Conservation (phyloP, 176 grass and related monocot genomes). For the Carex cristatella region DNA sequence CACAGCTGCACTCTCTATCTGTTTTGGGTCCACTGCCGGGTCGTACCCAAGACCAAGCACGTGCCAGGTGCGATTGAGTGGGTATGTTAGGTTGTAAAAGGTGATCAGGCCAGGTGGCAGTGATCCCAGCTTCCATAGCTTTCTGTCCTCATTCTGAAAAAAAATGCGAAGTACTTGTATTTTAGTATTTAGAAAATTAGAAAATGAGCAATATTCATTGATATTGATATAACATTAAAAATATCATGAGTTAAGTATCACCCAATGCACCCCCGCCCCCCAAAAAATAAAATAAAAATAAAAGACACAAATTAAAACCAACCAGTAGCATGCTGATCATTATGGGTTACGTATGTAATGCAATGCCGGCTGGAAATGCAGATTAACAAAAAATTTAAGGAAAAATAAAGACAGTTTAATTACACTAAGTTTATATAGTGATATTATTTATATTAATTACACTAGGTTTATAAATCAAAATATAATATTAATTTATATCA, state of each 20-base stretch:
- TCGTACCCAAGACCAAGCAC: constrained; percentile 95
- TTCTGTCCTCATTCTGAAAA: constrained; percentile 72
- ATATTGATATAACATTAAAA: not conserved
- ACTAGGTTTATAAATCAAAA: not conserved
- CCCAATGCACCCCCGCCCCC: not conserved
- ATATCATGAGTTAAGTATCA: not conserved
- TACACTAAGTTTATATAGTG: not conserved
- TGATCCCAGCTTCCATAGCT: constrained; percentile 90
- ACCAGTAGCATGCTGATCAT: not conserved
- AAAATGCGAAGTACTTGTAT: not conserved
- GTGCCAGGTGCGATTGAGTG: constrained; percentile 79
- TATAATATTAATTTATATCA: not conserved
- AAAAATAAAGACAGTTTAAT: not conserved
- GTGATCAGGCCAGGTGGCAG: constrained; percentile 89
- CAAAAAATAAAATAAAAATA: too few relatives aligned
- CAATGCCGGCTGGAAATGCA: not conserved
- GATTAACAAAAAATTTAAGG: not conserved
- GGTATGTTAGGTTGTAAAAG: constrained; percentile 95
- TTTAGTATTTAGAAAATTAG: not conserved
- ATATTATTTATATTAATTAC: not conserved
- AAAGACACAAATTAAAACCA: not conserved
- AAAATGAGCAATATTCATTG: not conserved
- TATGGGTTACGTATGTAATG: not conserved
- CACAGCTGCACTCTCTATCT: constrained; percentile 69
- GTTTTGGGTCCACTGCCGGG: constrained; percentile 61